Conservation (phyloP, 1,284 basidiomycete species). For the Cutaneotrichosporon sp. region DNA sequence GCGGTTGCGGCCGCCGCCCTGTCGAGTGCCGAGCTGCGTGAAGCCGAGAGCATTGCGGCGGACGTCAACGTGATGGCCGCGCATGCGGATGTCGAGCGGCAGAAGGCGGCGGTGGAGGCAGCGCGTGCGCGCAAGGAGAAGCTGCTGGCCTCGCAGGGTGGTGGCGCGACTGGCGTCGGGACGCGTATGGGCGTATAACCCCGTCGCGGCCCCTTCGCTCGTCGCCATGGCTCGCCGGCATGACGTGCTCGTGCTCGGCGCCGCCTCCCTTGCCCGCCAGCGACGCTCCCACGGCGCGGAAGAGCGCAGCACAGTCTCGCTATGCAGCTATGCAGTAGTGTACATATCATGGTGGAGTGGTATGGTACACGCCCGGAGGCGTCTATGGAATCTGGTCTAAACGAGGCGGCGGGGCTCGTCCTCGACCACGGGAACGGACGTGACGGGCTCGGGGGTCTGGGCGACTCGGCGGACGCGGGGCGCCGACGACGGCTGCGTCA, state of each 20-base stretch:
- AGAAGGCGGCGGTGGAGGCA: constrained; percentile 6
- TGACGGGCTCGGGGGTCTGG: background rate
- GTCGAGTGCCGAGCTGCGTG: constrained; percentile 19
- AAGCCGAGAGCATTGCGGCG: constrained; percentile 1
- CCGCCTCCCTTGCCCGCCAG: no score
- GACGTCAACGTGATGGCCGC: background rate
- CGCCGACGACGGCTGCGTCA: constrained; percentile 4
- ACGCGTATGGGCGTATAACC: constrained; percentile 38
- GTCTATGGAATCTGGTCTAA: background rate
- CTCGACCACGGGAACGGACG: background rate
- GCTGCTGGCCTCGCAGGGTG: constrained; percentile 29
- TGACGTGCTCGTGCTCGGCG: no score
- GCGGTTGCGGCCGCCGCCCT: constrained; percentile 24
- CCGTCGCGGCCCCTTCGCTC: no score
- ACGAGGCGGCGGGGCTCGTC: background rate
- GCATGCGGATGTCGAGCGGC: constrained; percentile 4
- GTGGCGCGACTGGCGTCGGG: constrained; percentile 39
- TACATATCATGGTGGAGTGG: constrained; percentile 5
- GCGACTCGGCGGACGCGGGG: background rate
- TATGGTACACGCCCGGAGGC: constrained; percentile 1
- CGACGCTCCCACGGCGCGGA: no score
- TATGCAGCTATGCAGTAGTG: background rate
- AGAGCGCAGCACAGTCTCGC: no score
- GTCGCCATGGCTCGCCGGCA: no score
- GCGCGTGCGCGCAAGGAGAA: constrained; percentile 20